Evolutionary conservation across 2,329 filamentous ascomycete genomes (phyloP).

Genomic region (Talaromyces pinophilus): DNA sequence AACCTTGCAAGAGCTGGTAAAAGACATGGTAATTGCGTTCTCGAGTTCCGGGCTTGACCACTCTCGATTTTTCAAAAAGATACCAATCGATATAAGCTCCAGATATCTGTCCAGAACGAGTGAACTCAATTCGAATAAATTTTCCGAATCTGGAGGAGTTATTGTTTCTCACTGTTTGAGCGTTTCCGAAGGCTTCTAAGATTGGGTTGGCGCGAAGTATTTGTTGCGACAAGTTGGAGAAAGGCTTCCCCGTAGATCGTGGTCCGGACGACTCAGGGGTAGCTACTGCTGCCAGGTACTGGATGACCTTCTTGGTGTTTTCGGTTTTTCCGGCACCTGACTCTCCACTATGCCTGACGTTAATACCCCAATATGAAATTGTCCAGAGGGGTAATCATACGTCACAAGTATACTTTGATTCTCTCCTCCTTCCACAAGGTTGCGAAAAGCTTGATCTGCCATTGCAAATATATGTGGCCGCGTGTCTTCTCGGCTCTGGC

Average conservation of each 20-base stretch:
- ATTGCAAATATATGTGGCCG: constrained; percentile 98
- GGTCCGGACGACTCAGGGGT: constrained; percentile 70
- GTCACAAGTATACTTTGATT: constrained; percentile 98
- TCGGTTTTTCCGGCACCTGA: constrained; percentile 98
- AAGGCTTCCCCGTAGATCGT: constrained; percentile 63
- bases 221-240: constrained; percentile 90
- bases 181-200: constrained; percentile 95
- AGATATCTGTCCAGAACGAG: constrained; percentile 80
- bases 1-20: constrained; percentile 89
- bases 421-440: constrained; percentile 88
- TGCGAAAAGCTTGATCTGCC: constrained; percentile 94
- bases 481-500: constrained; percentile 85
- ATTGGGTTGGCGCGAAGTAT: constrained; percentile 96
- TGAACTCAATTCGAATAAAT: constrained; percentile 97
- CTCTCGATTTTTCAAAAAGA: constrained; percentile 93
- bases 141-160: constrained; percentile 98
- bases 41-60: constrained; percentile 80
- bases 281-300: constrained; percentile 93
- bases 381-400: constrained; percentile 40
- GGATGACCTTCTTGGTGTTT: constrained; percentile 99
- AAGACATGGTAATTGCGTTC: constrained; percentile 98
- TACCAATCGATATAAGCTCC: constrained; percentile 99
- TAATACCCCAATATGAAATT: background rate
- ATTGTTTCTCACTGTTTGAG: constrained; percentile 95
- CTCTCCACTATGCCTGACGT: constrained; percentile 62